Evolutionary conservation across 352 stramenopile genomes (phyloP).

Genomic region (Phytophthora lateralis): DNA sequence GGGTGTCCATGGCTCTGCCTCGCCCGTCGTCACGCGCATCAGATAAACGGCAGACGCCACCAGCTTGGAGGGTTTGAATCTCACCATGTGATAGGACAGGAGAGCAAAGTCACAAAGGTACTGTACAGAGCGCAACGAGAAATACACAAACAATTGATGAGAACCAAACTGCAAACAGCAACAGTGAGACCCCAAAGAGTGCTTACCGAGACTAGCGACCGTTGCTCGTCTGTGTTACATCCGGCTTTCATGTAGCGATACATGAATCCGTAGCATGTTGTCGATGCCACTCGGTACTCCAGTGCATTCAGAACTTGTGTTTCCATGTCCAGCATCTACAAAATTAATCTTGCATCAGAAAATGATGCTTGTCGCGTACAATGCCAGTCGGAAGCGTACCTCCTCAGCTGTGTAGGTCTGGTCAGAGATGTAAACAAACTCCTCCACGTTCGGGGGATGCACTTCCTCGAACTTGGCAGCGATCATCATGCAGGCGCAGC

Average conservation of each 20-base stretch:
- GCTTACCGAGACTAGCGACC: constrained; percentile 66
- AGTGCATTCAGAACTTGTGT: constrained; percentile 73
- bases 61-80: constrained; percentile 74
- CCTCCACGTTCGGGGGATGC: constrained; percentile 91
- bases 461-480: constrained; percentile 99
- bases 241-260: constrained; percentile 65
- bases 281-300: constrained; percentile 79
- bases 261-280: constrained; percentile 78
- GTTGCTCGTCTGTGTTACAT: constrained; percentile 59
- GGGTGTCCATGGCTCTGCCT: constrained; percentile 72
- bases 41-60: constrained; percentile 80
- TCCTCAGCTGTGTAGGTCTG: constrained; percentile 92
- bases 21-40: constrained; percentile 65
- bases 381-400: constrained; percentile 33
- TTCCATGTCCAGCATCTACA: constrained; percentile 86
- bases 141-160: constrained; percentile 1
- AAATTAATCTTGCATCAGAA: constrained; percentile 6
- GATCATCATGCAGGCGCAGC: constrained; percentile 95
- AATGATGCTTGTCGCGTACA: background rate
- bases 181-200: background rate
- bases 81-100: constrained; percentile 76
- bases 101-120: constrained; percentile 79
- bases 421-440: constrained; percentile 98
- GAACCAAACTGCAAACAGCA: background rate
- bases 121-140: constrained; percentile 30